These are phyloP conservation scores for Inga leiocalycina DNA, from an alignment of 306 rosid species.

Conservation along the genomic window DNA sequence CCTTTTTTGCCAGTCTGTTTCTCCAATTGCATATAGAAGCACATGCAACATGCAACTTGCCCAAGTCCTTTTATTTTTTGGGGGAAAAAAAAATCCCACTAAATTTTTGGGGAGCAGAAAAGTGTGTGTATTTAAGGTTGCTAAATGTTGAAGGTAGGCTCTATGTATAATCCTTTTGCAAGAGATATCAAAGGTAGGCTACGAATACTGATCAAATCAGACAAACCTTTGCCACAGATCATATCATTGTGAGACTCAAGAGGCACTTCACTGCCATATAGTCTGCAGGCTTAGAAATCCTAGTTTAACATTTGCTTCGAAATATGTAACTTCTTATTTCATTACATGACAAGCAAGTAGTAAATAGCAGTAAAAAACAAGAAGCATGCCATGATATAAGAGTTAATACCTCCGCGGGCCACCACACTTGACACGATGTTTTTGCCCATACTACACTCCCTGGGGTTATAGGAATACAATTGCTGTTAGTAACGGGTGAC, in stretches of 20 bases:
- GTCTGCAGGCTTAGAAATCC: neutral
- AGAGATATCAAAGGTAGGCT: neutral
- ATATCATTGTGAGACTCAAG: neutral
- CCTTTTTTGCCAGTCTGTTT: neutral
- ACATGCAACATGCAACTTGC: neutral
- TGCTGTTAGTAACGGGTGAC: constrained; percentile 45
- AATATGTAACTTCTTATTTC: neutral
- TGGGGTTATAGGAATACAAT: constrained; percentile 42
- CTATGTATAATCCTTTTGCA: constrained; percentile 8
- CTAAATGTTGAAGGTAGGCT: neutral
- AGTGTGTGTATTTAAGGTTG: neutral
- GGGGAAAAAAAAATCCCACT: neutral
- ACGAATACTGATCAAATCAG: neutral
- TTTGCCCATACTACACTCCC: constrained; percentile 64
- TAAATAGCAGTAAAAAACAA: neutral
- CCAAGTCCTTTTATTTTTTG: neutral
- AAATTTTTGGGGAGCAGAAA: neutral
- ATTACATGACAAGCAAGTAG: constrained; percentile 24
- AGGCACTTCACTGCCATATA: neutral
- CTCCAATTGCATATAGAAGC: constrained; percentile 22
- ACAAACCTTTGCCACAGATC: neutral
- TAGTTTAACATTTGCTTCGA: neutral
- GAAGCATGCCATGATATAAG: neutral
- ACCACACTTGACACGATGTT: constrained; percentile 46
- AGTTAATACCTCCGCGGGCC: constrained; percentile 69